A percentile compares a stretch with the other conserved stretches of the same genome.
phyloP scores from a whole-genome alignment of 371 early-diverging fungal genomes.

The Lichtheimia corymbifera region DNA sequence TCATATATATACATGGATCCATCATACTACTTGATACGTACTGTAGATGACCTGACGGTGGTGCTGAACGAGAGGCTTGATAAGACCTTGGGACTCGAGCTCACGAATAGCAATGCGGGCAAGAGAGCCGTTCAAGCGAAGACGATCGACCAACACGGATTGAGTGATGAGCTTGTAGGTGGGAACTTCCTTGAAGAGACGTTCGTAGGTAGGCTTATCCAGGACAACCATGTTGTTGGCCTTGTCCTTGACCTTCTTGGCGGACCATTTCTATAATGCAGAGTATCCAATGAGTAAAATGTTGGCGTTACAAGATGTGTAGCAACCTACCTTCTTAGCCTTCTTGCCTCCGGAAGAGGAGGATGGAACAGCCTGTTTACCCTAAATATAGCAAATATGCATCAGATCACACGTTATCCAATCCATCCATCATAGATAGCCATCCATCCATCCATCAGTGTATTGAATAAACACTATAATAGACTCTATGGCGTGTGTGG shows the following conservation, averaged over 20 bases:
- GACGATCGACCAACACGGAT: conserved; percentile 97
- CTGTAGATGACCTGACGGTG: conserved; percentile 95
- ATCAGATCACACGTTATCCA: neutral
- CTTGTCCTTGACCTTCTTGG: conserved; percentile 97
- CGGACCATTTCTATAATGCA: conserved; percentile 84
- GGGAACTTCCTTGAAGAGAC: conserved; percentile 98
- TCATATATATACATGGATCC: no score
- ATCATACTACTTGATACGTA: conserved; percentile 12
- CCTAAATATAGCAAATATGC: neutral
- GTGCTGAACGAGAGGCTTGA: conserved; percentile 88
- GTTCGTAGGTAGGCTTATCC: conserved; percentile 89
- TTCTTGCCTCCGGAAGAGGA: conserved; percentile 84
- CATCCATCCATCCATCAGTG: neutral
- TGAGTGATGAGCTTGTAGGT: conserved; percentile 98
- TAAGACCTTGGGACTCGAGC: conserved; percentile 88
- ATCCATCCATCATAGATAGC: neutral
- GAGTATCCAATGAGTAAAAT: neutral
- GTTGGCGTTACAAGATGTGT: conserved; percentile 11
- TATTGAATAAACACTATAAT: neutral
- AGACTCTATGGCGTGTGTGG: neutral
- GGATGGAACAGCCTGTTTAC: conserved; percentile 68
- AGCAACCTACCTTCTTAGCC: conserved; percentile 71
- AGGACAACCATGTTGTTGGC: conserved; percentile 95
- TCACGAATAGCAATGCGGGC: conserved; percentile 95
- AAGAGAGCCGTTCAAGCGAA: conserved; percentile 95